Percentiles rank a stretch among this genome's conserved stretches.
These are phyloP conservation scores for Rosa rugosa DNA, from an alignment of 306 rosid genomes.

Conservation along the genomic window DNA sequence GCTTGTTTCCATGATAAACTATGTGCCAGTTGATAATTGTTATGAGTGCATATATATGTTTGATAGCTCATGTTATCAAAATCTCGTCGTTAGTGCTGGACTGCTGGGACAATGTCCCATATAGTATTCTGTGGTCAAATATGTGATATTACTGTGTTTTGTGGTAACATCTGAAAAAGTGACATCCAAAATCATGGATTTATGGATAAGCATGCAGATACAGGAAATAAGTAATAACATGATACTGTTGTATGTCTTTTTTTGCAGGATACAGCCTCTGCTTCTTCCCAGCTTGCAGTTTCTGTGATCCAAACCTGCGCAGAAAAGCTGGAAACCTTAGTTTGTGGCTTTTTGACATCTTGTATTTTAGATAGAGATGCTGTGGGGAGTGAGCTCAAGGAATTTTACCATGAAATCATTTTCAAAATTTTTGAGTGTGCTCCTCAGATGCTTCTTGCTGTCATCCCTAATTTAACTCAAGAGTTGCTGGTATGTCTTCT, in stretches of 20 bases:
- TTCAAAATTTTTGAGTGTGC: conserved; percentile 65
- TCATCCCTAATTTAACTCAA: conserved; percentile 70
- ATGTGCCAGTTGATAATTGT: not conserved
- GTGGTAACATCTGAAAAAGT: not conserved
- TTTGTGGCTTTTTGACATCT: conserved; percentile 69
- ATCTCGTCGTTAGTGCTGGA: not conserved
- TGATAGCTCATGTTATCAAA: not conserved
- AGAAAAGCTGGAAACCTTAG: conserved; percentile 59
- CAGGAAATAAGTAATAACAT: not conserved
- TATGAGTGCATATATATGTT: not conserved
- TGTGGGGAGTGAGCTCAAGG: conserved; percentile 59
- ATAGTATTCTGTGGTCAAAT: not conserved
- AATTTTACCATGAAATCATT: conserved; percentile 78
- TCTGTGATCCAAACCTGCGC: conserved; percentile 58
- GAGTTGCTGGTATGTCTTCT: conserved; percentile 63
- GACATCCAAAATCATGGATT: not conserved
- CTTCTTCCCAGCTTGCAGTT: conserved; percentile 73
- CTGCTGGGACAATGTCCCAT: not conserved
- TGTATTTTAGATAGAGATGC: conserved; percentile 75
- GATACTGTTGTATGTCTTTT: conserved; percentile 10
- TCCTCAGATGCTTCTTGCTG: conserved; percentile 77
- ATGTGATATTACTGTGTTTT: not conserved
- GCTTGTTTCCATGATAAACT: not conserved
- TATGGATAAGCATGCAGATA: not conserved
- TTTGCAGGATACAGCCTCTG: conserved; percentile 61